These are phyloP conservation scores for Juglanconis oblonga DNA, from an alignment of 2,329 filamentous ascomycete species.

Conservation along the genomic window DNA sequence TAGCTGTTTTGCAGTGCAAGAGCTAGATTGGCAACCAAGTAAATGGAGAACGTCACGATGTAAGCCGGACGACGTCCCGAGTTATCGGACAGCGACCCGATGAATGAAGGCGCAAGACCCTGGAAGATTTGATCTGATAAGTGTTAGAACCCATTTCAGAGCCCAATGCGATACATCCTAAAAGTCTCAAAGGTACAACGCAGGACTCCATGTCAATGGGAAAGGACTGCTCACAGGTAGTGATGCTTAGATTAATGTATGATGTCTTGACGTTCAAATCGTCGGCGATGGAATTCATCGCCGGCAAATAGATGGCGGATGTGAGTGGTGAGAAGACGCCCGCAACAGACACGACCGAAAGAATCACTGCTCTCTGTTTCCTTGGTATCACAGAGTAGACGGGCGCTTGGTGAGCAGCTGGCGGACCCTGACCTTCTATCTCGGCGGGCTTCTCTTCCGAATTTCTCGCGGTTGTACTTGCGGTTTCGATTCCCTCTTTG, in stretches of 20 bases:
- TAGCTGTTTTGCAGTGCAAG: slow-evolving; percentile 38
- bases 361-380: background rate
- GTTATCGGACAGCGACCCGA: slow-evolving; percentile 25
- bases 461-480: background rate
- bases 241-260: slow-evolving; percentile 47
- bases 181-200: slow-evolving; percentile 3
- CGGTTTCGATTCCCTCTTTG: background rate
- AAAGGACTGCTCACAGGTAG: slow-evolving; percentile 34
- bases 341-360: background rate
- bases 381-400: slow-evolving; percentile 8
- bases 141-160: background rate
- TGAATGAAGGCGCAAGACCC: slow-evolving; percentile 33
- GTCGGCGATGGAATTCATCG: slow-evolving; percentile 36
- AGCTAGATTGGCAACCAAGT: slow-evolving; percentile 34
- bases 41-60: slow-evolving; percentile 33
- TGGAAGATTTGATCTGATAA: slow-evolving; percentile 9
- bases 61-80: slow-evolving; percentile 37
- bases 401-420: background rate
- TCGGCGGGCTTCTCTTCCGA: background rate
- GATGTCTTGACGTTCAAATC: slow-evolving; percentile 37
- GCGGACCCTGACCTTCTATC: background rate
- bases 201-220: background rate
- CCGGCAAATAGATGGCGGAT: slow-evolving; percentile 36
- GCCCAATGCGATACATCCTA: background rate
- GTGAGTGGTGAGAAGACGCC: slow-evolving; percentile 5